These are phyloP conservation scores for Aspergillus niger DNA, from an alignment of 2,329 filamentous ascomycete genomes.

Conservation along the genomic window DNA sequence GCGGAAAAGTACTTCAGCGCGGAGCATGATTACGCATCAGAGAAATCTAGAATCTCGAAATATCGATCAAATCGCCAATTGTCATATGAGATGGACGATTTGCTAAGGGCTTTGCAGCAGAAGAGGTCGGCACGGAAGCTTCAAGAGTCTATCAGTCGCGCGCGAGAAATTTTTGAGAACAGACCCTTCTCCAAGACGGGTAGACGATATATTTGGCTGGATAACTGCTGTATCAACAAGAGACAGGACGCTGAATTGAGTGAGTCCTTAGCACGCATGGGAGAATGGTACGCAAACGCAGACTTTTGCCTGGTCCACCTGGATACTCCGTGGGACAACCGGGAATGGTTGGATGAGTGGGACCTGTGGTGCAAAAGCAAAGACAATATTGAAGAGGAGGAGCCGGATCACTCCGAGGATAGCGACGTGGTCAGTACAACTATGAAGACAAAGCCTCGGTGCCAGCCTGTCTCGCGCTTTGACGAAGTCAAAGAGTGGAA, in stretches of 20 bases:
- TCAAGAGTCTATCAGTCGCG: conserved; percentile 3
- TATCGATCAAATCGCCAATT: conserved; percentile 8
- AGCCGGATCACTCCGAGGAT: background rate
- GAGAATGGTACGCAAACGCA: conserved; percentile 25
- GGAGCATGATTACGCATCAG: background rate
- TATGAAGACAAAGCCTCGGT: background rate
- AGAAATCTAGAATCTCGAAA: background rate
- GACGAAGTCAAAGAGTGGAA: background rate
- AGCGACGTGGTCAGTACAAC: background rate
- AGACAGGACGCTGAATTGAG: conserved; percentile 21
- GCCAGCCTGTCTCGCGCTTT: background rate
- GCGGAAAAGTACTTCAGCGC: background rate
- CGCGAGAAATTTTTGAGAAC: conserved; percentile 14
- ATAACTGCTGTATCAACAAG: conserved; percentile 30
- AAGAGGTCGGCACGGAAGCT: conserved; percentile 13
- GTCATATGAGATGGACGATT: conserved; percentile 11
- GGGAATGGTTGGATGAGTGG: conserved; percentile 14
- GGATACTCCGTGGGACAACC: conserved; percentile 12
- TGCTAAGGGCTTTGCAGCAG: conserved; percentile 10
- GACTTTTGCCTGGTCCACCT: conserved; percentile 24
- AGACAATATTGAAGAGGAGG: background rate
- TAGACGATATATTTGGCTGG: conserved; percentile 26
- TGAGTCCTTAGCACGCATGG: conserved; percentile 27
- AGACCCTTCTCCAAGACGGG: conserved; percentile 12
- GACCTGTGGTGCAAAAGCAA: background rate